A percentile compares a stretch with the other conserved stretches of the same genome.
Evolutionary conservation across 768 basidiomycete species (phyloP).

Genomic region (Tulasnella sp.): DNA sequence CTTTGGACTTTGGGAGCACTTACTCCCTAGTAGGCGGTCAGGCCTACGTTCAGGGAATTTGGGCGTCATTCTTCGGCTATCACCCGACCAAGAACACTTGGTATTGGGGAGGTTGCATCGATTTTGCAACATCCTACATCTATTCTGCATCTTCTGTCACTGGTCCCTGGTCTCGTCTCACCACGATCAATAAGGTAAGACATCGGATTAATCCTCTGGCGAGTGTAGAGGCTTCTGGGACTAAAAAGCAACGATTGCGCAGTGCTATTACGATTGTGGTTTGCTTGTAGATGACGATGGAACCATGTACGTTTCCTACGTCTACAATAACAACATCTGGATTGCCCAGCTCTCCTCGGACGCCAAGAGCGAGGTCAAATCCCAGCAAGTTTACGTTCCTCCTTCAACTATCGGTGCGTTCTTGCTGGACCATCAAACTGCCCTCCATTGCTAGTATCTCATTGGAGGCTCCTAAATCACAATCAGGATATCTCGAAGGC

Average conservation of each 20-base stretch:
- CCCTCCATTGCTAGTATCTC: background rate
- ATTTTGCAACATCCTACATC: conserved; percentile 4
- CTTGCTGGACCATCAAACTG: background rate
- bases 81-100: background rate
- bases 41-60: conserved; percentile 24
- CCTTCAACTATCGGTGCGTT: background rate
- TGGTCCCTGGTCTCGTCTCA: conserved; percentile 10
- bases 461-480: background rate
- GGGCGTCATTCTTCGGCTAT: conserved; percentile 22
- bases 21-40: background rate
- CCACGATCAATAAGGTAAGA: background rate
- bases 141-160: background rate
- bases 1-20: conserved; percentile 19
- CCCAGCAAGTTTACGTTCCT: background rate
- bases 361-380: background rate
- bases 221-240: no score
- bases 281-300: conserved; percentile 20
- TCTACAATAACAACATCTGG: no score
- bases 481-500: conserved; percentile 9
- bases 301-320: background rate
- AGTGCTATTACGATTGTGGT: conserved; percentile 26
- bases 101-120: conserved; percentile 25
- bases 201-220: no score
- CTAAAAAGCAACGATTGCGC: background rate
- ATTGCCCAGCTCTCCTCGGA: background rate